A percentile compares a stretch with the other conserved stretches of the same genome.
Conservation (phyloP, 2,329 filamentous ascomycete species). For the Phoma sp. region DNA sequence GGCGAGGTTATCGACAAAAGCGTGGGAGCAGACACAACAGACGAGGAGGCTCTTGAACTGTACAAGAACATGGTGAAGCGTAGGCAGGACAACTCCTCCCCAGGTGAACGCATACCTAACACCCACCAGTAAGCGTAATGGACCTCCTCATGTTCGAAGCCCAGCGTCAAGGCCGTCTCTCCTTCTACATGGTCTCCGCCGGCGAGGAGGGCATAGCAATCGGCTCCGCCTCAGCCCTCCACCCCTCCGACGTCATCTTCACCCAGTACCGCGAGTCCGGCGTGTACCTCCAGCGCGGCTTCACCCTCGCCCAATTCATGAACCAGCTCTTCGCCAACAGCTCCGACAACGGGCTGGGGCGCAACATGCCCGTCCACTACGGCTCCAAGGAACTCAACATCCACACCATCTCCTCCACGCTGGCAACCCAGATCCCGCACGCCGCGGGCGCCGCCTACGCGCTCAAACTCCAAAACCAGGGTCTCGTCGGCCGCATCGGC, state of each 20-base stretch:
- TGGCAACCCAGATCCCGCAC: conserved; percentile 89
- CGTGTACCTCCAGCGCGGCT: conserved; percentile 87
- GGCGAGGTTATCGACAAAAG: conserved; percentile 79
- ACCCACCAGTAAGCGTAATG: conserved; percentile 74
- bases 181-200: conserved; percentile 96
- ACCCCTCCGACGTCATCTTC: conserved; percentile 87
- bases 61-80: conserved; percentile 70
- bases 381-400: conserved; percentile 84
- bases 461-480: conserved; percentile 78
- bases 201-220: conserved; percentile 95
- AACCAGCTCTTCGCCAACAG: conserved; percentile 89
- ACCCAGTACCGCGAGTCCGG: conserved; percentile 95
- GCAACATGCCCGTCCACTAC: conserved; percentile 98
- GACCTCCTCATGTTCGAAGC: conserved; percentile 98
- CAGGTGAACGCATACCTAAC: not conserved
- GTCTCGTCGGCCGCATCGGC: conserved; percentile 61
- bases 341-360: conserved; percentile 77
- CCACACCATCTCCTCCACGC: conserved; percentile 83
- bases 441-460: conserved; percentile 87
- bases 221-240: conserved; percentile 81
- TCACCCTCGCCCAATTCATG: conserved; percentile 90
- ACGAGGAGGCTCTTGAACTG: conserved; percentile 65
- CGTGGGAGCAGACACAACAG: conserved; percentile 68
- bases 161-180: conserved; percentile 89
- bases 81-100: conserved; percentile 29